Conservation (phyloP, 2,329 filamentous ascomycete species). For the Coniochaeta ligniaria region DNA sequence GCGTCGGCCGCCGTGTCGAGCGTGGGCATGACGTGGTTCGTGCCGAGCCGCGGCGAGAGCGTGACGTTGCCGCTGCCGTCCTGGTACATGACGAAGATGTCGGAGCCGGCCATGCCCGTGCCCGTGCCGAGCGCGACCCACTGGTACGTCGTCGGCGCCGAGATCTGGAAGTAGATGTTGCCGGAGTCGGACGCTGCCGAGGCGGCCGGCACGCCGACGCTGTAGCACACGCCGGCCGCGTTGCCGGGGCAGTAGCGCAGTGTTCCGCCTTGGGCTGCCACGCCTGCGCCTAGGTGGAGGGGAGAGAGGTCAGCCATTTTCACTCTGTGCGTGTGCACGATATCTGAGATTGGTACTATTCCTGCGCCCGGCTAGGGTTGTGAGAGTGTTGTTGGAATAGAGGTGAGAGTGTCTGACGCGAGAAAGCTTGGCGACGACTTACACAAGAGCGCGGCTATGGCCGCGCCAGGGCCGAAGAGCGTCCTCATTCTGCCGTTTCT, state of each 20-base stretch:
- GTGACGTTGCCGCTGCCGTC: slow-evolving; percentile 54
- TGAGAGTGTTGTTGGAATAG: not conserved
- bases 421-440: slow-evolving; percentile 4
- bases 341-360: no score
- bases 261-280: slow-evolving; percentile 17
- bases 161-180: slow-evolving; percentile 55
- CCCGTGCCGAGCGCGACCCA: slow-evolving; percentile 57
- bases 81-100: slow-evolving; percentile 58
- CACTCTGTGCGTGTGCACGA: not conserved
- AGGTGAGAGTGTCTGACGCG: not conserved
- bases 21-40: slow-evolving; percentile 38
- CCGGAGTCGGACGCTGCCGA: slow-evolving; percentile 40
- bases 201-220: slow-evolving; percentile 44
- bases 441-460: slow-evolving; percentile 11
- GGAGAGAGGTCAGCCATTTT: slow-evolving; percentile 2
- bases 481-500: slow-evolving; percentile 2
- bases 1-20: slow-evolving; percentile 30
- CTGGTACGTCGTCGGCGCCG: slow-evolving; percentile 40
- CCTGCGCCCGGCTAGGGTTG: no score
- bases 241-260: slow-evolving; percentile 32
- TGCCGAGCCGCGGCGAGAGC: slow-evolving; percentile 47
- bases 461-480: slow-evolving; percentile 4
- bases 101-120: slow-evolving; percentile 42
- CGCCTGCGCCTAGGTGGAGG: slow-evolving; percentile 7
- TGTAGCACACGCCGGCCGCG: slow-evolving; percentile 40